A percentile compares a stretch with the other conserved stretches of the same genome.
phyloP scores from a whole-genome alignment of 2,329 filamentous ascomycete genomes.

The Fusarium albidum region DNA sequence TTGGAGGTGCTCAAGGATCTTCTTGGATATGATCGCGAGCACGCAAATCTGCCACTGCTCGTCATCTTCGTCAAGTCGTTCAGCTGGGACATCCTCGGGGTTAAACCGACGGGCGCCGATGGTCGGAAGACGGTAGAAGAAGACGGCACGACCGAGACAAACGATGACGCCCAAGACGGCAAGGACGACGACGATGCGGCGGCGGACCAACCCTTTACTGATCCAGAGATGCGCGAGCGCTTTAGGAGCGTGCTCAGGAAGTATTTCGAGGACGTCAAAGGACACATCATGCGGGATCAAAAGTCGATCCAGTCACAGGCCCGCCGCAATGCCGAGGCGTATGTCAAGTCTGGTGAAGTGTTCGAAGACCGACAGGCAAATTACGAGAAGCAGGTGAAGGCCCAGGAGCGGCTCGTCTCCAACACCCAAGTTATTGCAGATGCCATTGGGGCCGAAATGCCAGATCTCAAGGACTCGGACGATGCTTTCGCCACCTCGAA shows the following conservation, averaged over 20 bases:
- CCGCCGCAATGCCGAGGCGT: conserved; percentile 95
- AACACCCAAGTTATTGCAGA: conserved; percentile 94
- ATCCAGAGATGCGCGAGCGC: conserved; percentile 80
- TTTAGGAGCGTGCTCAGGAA: conserved; percentile 86
- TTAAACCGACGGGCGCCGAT: conserved; percentile 75
- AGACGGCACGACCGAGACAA: conserved; percentile 70
- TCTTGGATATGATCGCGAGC: conserved; percentile 91
- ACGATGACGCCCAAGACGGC: conserved; percentile 52
- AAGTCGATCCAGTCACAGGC: conserved; percentile 87
- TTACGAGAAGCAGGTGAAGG: conserved; percentile 92
- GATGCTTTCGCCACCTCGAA: conserved; percentile 70
- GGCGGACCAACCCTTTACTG: conserved; percentile 77
- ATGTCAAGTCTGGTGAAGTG: conserved; percentile 97
- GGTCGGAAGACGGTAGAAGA: conserved; percentile 86
- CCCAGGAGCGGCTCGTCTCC: conserved; percentile 86
- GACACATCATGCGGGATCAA: conserved; percentile 88
- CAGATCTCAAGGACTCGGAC: conserved; percentile 86
- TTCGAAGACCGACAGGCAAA: conserved; percentile 97
- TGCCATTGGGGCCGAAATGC: conserved; percentile 89
- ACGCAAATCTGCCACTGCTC: conserved; percentile 87
- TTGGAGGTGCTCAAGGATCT: conserved; percentile 98
- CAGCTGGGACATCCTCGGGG: conserved; percentile 91
- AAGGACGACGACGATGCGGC: conserved; percentile 29
- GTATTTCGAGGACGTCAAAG: conserved; percentile 93
- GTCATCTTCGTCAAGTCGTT: conserved; percentile 97